Evolutionary conservation across 306 rosid species (phyloP).

Genomic region (Parietaria judaica): DNA sequence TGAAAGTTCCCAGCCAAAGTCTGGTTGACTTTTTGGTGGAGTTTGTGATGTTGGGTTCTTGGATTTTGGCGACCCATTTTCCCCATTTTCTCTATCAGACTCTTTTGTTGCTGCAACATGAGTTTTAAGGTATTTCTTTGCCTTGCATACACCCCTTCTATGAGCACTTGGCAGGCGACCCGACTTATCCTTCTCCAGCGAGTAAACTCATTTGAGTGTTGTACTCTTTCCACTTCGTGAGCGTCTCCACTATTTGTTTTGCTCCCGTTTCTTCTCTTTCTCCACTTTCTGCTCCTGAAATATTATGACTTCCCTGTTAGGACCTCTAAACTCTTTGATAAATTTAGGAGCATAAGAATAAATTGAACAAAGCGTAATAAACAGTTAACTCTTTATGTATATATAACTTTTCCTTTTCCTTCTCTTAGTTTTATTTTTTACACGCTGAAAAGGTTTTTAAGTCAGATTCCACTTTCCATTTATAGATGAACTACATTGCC

Average conservation of each 20-base stretch:
- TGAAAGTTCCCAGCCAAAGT: too few relatives aligned
- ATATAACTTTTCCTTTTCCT: too few relatives aligned
- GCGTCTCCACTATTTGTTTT: slow-evolving; percentile 41
- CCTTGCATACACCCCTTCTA: slow-evolving; percentile 86
- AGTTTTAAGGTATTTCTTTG: slow-evolving; percentile 83
- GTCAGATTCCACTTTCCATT: too few relatives aligned
- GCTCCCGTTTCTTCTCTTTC: slow-evolving; percentile 43
- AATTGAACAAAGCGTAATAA: too few relatives aligned
- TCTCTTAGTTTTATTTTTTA: too few relatives aligned
- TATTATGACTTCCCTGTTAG: neutral
- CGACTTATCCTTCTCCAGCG: slow-evolving; percentile 27
- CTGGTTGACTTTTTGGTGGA: too few relatives aligned
- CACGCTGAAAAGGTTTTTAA: too few relatives aligned
- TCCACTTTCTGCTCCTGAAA: slow-evolving; percentile 36
- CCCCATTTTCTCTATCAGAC: slow-evolving; percentile 96
- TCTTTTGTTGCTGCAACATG: slow-evolving; percentile 57
- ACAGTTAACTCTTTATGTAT: too few relatives aligned
- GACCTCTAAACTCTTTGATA: too few relatives aligned
- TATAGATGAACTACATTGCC: too few relatives aligned
- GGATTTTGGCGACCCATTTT: slow-evolving; percentile 86
- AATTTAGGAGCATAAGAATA: too few relatives aligned
- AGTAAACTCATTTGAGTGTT: slow-evolving; percentile 24
- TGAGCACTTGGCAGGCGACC: slow-evolving; percentile 58
- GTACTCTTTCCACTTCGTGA: slow-evolving; percentile 57
- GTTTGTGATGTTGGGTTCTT: slow-evolving; percentile 40